phyloP scores from a whole-genome alignment of 768 basidiomycete genomes.

The Phallus indusiatus region DNA sequence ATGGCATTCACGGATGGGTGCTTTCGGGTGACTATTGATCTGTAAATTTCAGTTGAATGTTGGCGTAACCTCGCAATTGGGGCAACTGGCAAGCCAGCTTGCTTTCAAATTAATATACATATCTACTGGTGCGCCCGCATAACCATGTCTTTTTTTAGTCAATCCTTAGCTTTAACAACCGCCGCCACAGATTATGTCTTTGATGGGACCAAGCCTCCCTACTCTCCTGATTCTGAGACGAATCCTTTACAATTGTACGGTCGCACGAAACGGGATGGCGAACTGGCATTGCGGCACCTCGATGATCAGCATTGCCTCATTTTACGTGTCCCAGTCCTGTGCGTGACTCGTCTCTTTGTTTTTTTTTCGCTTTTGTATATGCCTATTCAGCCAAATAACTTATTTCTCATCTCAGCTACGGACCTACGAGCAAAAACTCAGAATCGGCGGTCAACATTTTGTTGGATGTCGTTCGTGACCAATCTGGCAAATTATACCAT shows the following conservation, averaged over 20 bases:
- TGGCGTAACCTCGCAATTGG: constrained; percentile 62
- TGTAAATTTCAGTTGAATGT: constrained; percentile 59
- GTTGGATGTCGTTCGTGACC: constrained; percentile 77
- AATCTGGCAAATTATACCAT: constrained; percentile 78
- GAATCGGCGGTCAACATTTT: constrained; percentile 89
- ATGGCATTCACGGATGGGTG: no score
- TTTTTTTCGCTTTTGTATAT: constrained; percentile 3
- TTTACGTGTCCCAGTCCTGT: constrained; percentile 89
- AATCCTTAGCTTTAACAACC: background rate
- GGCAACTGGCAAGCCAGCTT: constrained; percentile 50
- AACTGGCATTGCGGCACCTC: constrained; percentile 60
- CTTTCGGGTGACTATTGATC: background rate
- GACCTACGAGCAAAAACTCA: constrained; percentile 71
- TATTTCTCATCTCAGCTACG: constrained; percentile 49
- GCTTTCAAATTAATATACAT: constrained; percentile 79
- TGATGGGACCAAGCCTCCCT: constrained; percentile 87
- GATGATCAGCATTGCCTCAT: constrained; percentile 51
- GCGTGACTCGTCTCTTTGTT: constrained; percentile 17
- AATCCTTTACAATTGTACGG: constrained; percentile 91
- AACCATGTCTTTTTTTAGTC: background rate
- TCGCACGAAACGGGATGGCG: constrained; percentile 77
- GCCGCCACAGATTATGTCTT: constrained; percentile 77
- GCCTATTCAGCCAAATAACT: background rate
- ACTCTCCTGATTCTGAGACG: constrained; percentile 58
- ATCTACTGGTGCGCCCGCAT: constrained; percentile 56